Base-by-base conservation (phyloP, 139 green algal genomes). In the Edaphochlamys debaryana region DNA sequence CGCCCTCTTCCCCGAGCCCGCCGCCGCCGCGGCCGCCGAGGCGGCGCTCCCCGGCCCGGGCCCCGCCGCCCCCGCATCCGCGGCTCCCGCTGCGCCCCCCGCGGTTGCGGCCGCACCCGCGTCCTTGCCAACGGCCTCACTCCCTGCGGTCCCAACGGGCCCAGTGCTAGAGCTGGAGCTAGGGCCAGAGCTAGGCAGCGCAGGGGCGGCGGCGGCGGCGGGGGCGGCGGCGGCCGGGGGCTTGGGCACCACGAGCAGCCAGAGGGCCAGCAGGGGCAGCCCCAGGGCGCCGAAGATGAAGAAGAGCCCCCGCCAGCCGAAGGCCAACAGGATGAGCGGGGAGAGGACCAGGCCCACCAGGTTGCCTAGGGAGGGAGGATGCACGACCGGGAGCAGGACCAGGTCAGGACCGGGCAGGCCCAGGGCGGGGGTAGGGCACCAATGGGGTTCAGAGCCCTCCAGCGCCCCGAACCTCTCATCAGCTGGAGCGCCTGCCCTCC, bases 241-340 rank as follows among this genome's bases (percentile, higher is more conserved):
- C 42, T 88, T 75, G 0, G 95, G 95, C 73, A 96, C 93, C 22
- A 87, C 67, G 19, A 85, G 42, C 48, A 91, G 79, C 95, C 95
- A 98, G 0, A 95, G 15, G 2, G 89, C 69, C 60, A 98, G 85
- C 69, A 98, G 88, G 2, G 95, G 95, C 3, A 77, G 41, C 0
- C 95, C 95, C 30, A 95, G 48, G 9, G 92, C 25, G 27, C 93
- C 95, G 89, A 97, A 97, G n/a, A 91, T 70, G 69, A 89, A 90
- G 90, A 98, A 98, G 25, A 98, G 84, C 0, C 76, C 84, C 34
- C 92, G 87, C 95, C 95, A 98, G 68, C 94, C 95, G 69, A 91
- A 91, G 27, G 42, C 63, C 23, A 87, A 32, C 11, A 98, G 87
- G 34, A 98, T 82, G 64, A 96, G 69, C 7, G 95, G 95, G 17